phyloP scores from a whole-genome alignment of 1,284 basidiomycete genomes.

The Moesziomyces antarcticus region DNA sequence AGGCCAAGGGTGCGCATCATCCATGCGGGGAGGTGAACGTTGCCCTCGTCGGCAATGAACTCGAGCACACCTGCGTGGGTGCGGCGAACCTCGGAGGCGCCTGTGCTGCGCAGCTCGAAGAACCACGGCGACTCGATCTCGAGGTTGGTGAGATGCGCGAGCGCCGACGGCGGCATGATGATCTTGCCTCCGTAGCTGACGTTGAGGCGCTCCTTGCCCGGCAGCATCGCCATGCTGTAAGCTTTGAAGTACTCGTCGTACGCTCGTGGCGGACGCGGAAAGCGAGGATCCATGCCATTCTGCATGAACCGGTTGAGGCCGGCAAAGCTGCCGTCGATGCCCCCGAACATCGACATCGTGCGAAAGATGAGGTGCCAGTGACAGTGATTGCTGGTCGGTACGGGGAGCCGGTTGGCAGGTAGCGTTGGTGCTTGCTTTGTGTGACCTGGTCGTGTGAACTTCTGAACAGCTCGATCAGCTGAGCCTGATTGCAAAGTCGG shows the following conservation, averaged over 20 bases:
- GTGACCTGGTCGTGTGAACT: too few species aligned
- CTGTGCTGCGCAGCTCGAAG: conserved; percentile 91
- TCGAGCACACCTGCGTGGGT: conserved; percentile 98
- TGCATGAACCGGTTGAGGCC: conserved; percentile 49
- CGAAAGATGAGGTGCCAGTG: too few species aligned
- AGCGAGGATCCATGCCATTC: conserved; percentile 51
- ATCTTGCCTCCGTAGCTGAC: conserved; percentile 97
- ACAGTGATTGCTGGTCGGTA: too few species aligned
- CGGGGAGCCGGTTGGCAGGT: too few species aligned
- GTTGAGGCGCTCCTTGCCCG: conserved; percentile 82
- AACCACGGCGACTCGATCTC: conserved; percentile 95
- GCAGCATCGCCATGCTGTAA: conserved; percentile 86
- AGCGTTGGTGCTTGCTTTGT: too few species aligned
- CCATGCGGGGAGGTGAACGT: conserved; percentile 96
- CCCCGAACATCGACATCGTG: conserved; percentile 40
- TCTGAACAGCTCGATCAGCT: too few species aligned
- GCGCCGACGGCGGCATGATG: conserved; percentile 94
- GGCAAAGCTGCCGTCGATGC: conserved; percentile 35
- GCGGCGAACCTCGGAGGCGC: conserved; percentile 51
- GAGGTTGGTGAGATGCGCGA: conserved; percentile 86
- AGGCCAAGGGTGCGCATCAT: conserved; percentile 97
- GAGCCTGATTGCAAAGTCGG: too few species aligned
- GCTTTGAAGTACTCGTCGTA: conserved; percentile 70
- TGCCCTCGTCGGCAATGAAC: conserved; percentile 97
- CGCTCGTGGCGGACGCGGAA: conserved; percentile 57